Evolutionary conservation across 2,329 filamentous ascomycete genomes (phyloP), one percentile per base, ranked within the genome.

Genomic region (Aspergillus puulaauensis): DNA sequence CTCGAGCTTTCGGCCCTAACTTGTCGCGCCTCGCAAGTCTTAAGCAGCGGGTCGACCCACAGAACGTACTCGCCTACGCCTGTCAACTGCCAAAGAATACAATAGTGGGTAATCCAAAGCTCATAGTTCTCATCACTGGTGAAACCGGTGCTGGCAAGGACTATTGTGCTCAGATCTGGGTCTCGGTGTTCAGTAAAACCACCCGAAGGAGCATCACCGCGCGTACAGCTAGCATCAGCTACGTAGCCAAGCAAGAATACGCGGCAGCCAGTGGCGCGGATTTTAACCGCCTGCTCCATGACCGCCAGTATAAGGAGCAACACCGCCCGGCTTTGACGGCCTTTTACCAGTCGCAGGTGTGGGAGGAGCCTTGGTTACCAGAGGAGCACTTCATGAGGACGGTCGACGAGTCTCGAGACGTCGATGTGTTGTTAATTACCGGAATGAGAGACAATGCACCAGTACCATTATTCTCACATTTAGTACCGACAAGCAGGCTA

Each of bases 371-470:
- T 59, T 62, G 48, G 40, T 72, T 87, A 15, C 80, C 72, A 61
- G 70, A 82, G 61, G 77, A 84, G 54, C 53, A 50, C 39, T 56
- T 56, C 19, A 6, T 50, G 41, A 58, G 75, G 23, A 69, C 80
- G 2, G 79, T 87, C 3, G 17, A 72, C 35, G 56, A 60, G 12
- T 74, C 76, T 6, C 60, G 11, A 50, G 76, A 77, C 67, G 73
- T 77, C 2, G 81, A 86, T 56, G 82, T 87, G 48, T 70, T 88
- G 44, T 57, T 88, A 0, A 82, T 89, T 61, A 88, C 85, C 0
- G 85, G 85, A 0, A 83, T 87, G 81, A 81, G 84, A 75, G 86
- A 89, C 49, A 73, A 82, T 48, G 80, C 83, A 5, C 86, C 85
- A 0, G 76, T 87, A 11, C 73, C 82, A 59, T 43, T 61, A 12